These are phyloP conservation scores for Scopulariopsis brevicaulis DNA, from an alignment of 2,329 filamentous ascomycete species.

Conservation along the genomic window DNA sequence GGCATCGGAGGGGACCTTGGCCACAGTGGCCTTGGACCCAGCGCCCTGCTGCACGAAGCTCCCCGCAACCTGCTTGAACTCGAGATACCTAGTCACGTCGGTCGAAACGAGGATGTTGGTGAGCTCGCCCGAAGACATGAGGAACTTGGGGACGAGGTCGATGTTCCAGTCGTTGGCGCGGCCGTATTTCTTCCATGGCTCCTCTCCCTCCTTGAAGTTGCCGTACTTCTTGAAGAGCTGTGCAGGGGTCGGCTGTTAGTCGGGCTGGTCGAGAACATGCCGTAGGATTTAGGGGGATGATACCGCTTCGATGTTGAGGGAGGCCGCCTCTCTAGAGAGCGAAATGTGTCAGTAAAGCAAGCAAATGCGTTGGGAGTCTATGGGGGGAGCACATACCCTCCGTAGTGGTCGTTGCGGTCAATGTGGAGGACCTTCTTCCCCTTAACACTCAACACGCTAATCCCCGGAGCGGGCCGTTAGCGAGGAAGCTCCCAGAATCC, in stretches of 20 bases:
- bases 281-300: conserved; percentile 15
- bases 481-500: not conserved
- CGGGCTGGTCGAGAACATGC: not conserved
- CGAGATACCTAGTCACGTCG: conserved; percentile 78
- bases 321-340: conserved; percentile 65
- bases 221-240: conserved; percentile 96
- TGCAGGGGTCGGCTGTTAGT: conserved; percentile 5
- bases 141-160: conserved; percentile 93
- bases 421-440: conserved; percentile 99
- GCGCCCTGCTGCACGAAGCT: conserved; percentile 90
- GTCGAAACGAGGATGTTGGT: conserved; percentile 98
- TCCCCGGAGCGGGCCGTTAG: conserved; percentile 5
- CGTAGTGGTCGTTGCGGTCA: conserved; percentile 96
- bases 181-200: conserved; percentile 98
- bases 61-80: conserved; percentile 90
- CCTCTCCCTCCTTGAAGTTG: conserved; percentile 65
- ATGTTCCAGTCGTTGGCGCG: conserved; percentile 98
- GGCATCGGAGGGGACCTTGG: conserved; percentile 93
- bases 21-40: conserved; percentile 76
- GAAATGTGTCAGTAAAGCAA: conserved; percentile 15
- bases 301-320: conserved; percentile 91
- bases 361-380: conserved; percentile 4
- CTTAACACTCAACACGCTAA: conserved; percentile 89
- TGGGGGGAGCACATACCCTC: conserved; percentile 56
- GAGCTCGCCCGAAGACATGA: conserved; percentile 97